Conservation (phyloP, 2,329 filamentous ascomycete genomes). For the Claviceps sp. region DNA sequence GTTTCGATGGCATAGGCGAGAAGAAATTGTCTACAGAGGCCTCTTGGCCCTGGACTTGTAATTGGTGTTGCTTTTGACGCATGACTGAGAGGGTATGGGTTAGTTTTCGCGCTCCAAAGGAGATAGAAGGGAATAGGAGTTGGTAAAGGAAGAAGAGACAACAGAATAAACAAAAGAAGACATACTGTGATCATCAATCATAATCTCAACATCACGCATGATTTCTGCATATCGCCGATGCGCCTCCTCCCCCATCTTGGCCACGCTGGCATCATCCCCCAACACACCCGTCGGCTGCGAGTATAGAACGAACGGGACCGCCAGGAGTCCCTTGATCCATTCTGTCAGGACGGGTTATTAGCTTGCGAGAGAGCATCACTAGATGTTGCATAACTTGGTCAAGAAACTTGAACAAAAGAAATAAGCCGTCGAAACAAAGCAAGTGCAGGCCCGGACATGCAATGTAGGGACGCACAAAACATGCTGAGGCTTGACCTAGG, state of each 20-base stretch:
- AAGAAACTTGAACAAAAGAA: too few relatives aligned
- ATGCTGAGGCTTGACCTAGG: too few relatives aligned
- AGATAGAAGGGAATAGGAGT: too few relatives aligned
- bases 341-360: constrained; percentile 33
- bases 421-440: too few relatives aligned
- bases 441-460: too few relatives aligned
- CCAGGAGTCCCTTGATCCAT: constrained; percentile 93
- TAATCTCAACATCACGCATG: constrained; percentile 79
- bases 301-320: constrained; percentile 91
- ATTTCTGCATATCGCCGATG: constrained; percentile 89
- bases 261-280: constrained; percentile 51
- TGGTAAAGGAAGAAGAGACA: too few relatives aligned
- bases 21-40: constrained; percentile 20
- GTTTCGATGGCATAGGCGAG: constrained; percentile 52
- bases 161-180: not conserved
- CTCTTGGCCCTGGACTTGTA: constrained; percentile 1
- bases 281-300: constrained; percentile 86
- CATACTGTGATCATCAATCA: constrained; percentile 84
- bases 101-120: not conserved
- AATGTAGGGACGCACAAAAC: too few relatives aligned
- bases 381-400: too few relatives aligned
- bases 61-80: constrained; percentile 40
- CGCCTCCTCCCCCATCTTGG: constrained; percentile 64
- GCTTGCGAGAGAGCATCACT: too few relatives aligned
- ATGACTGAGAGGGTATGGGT: constrained; percentile 35